Evolutionary conservation across 495 filamentous ascomycete genomes (phyloP), one percentile per base, ranked within the genome.

Genomic region (Astrothelium macrocarpum): DNA sequence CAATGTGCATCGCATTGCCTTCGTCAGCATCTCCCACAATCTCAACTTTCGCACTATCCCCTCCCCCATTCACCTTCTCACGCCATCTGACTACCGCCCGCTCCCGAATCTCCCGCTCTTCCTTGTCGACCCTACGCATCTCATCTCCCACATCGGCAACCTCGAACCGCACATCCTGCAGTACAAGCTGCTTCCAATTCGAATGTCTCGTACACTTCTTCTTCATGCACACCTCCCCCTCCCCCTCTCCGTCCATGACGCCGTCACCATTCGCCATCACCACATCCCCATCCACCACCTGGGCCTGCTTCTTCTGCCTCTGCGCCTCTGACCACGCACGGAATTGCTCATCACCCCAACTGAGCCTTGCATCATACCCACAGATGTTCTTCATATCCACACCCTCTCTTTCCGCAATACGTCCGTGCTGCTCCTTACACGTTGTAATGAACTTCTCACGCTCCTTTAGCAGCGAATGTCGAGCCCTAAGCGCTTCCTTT

Each of bases 271-370:
- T 61, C 14, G 65, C 60, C 60, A 46, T 63, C 46, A 11, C 28
- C 20, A 4, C 34, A 16, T 46, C 53, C 12, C 25, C 61, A 23
- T 59, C 23, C 31, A n/a, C 32, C 4, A 14, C 26, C 34, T 56
- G 29, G n/a, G 36, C 59, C 12, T 68, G 62, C n/a, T 61, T 32
- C 32, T 62, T 74, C 14, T 73, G 75, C 11, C 62, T 63, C n/a
- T 62, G 62, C 16, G 67, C 66, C 11, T 70, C 60, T 1, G 69
- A 62, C 75, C 77, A 81, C 2, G 12, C 18, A 0, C 64, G 77
- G 67, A 89, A 88, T 68, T 87, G 80, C 46, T 79, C 76, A 62
- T 87, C 83, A 16, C 79, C 80, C 82, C 85, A 84, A 1, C 81
- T 73, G 2, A 88, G 73, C 29, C 85, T 75, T 18, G 78, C 71